Base-by-base conservation (phyloP, 1,139 yeast genomes). In the Pichia sp. region DNA sequence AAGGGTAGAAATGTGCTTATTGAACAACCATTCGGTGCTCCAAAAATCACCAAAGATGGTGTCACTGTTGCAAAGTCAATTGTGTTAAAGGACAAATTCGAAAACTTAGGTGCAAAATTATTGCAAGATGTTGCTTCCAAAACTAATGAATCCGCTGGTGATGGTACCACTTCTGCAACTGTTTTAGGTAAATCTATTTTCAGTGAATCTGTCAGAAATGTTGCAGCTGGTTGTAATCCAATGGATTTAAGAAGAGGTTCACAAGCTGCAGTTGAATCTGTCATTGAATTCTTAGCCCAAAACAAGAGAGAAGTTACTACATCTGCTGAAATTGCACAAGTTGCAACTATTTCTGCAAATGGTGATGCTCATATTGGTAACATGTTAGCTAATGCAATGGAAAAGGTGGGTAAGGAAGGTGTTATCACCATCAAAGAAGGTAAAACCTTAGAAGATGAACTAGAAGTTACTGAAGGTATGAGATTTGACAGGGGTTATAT, bases 161-260 rank as follows among this genome's bases (percentile, higher is more conserved):
- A 92, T 65, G 98, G 98, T 75, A 92, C 98, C 59, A 92, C 98
- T 44, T 85, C 96, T 45, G 98, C 98, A 61, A 92, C 98, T 51
- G 95, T 92, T 50, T 79, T 92, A 59, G 98, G 97, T 62, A 85
- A 96, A 72, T 88, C 97, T 52, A 92, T 92, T 62, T 92, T 92
- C 77, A 85, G 97, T 56, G 98, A 92, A 72, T 83, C 95, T 26
- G 97, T 92, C 56, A 92, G 92, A 77, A 92, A 92, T 64, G 98
- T 92, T 50, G 98, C 98, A 54, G 97, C 98, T 54, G 98, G 98
- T 54, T 92, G 98, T 75, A 92, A 92, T 77, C 98, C 98, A 66
- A 94, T 92, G 97, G 98, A 92, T 67, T 80, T 92, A 68, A 87
- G 98, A 80, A 85, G 96, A 70, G 98, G 98, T 61, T 84, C 97